Evolutionary conservation across 1,139 yeast genomes (phyloP).

Genomic region (Nadsonia commutata): DNA sequence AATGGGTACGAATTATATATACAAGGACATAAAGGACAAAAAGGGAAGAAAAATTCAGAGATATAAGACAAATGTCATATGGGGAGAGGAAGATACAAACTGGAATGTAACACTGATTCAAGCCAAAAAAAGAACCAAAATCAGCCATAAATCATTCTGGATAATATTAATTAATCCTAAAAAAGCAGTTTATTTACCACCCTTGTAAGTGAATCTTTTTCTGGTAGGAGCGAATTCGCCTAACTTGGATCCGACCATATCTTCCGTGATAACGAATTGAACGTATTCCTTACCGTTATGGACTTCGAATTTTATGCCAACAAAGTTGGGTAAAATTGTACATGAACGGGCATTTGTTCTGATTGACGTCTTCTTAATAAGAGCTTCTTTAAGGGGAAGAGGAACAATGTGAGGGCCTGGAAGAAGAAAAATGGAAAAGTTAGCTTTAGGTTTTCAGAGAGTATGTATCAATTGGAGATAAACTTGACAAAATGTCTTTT

Average conservation of each 20-base stretch:
- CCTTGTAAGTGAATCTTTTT: conserved; percentile 72
- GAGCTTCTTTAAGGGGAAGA: conserved; percentile 75
- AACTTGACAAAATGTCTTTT: background rate
- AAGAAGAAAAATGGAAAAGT: too few species aligned
- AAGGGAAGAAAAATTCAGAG: too few species aligned
- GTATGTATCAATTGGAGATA: too few species aligned
- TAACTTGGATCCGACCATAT: conserved; percentile 93
- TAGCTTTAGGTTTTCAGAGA: too few species aligned
- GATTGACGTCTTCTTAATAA: conserved; percentile 67
- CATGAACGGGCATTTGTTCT: conserved; percentile 91
- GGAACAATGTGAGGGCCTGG: conserved; percentile 91
- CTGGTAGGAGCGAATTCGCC: conserved; percentile 95
- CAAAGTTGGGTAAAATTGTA: conserved; percentile 88
- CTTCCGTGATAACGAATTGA: conserved; percentile 74
- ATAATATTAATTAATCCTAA: too few species aligned
- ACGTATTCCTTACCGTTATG: conserved; percentile 95
- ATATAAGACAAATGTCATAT: background rate
- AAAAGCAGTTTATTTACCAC: conserved; percentile 23
- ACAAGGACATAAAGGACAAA: background rate
- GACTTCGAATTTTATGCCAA: conserved; percentile 83
- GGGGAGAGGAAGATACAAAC: background rate
- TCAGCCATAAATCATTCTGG: background rate
- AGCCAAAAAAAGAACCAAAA: background rate
- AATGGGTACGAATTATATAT: background rate
- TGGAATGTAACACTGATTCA: background rate